Conservation (phyloP, 2,329 filamentous ascomycete genomes). For the Botryotinia globosa region DNA sequence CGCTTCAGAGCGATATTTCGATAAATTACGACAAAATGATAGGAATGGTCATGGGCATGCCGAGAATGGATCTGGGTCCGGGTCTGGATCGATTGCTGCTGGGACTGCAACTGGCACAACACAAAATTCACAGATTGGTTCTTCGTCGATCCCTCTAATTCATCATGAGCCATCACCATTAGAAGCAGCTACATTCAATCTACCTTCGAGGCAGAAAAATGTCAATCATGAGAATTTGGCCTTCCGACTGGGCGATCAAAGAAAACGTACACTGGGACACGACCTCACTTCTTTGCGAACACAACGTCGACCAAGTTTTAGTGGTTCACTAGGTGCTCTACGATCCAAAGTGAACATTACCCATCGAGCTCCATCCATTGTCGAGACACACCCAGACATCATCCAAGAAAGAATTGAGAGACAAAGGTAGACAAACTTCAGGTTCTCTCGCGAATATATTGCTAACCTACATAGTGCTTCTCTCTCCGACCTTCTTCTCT, state of each 20-base stretch:
- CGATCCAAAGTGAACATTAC: conserved; percentile 35
- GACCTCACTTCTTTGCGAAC: conserved; percentile 35
- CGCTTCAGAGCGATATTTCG: conserved; percentile 62
- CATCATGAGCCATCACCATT: conserved; percentile 21
- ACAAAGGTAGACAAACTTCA: conserved; percentile 29
- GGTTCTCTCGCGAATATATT: background rate
- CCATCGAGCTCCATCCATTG: conserved; percentile 33
- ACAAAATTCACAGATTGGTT: conserved; percentile 23
- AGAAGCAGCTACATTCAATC: conserved; percentile 32
- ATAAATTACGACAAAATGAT: conserved; percentile 57
- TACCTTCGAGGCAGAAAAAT: conserved; percentile 34
- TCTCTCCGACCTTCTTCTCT: conserved; percentile 56
- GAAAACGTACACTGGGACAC: conserved; percentile 38
- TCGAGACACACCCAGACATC: conserved; percentile 34
- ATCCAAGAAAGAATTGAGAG: conserved; percentile 30
- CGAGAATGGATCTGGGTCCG: conserved; percentile 30
- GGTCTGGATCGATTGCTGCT: background rate
- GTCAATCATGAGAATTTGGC: conserved; percentile 26
- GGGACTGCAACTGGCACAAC: conserved; percentile 32
- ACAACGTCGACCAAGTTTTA: conserved; percentile 37
- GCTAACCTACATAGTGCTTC: conserved; percentile 36
- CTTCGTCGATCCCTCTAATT: conserved; percentile 15
- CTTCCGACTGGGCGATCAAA: conserved; percentile 35
- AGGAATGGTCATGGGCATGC: conserved; percentile 41
- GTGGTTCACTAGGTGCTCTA: conserved; percentile 36